These are phyloP conservation scores for Auriculariales sp. DNA, from an alignment of 768 basidiomycete genomes.

Conservation along the genomic window DNA sequence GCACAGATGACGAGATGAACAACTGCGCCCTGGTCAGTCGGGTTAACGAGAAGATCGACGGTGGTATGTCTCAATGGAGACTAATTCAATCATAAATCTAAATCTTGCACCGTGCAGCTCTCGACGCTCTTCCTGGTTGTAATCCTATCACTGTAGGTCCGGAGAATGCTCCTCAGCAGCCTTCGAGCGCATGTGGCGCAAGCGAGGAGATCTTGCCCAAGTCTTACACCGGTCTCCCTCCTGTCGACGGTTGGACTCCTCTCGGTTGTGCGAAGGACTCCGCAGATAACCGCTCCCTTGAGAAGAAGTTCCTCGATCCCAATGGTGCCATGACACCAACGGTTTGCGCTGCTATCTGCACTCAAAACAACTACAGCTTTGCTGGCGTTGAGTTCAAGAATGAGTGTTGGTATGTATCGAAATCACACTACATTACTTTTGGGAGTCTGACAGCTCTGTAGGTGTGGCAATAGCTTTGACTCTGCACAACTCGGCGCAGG, in stretches of 20 bases:
- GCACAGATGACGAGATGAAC: background rate
- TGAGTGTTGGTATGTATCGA: slow-evolving; percentile 15
- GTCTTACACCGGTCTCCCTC: background rate
- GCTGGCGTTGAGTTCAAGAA: slow-evolving; percentile 15
- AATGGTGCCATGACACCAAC: background rate
- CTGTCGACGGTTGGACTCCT: background rate
- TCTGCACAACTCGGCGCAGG: background rate
- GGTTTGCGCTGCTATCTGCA: background rate
- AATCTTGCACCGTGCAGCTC: background rate
- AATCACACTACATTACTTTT: too few species aligned
- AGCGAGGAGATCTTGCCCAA: background rate
- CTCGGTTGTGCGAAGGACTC: background rate
- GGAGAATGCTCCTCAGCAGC: background rate
- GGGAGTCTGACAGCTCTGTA: too few species aligned
- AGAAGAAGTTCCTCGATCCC: background rate
- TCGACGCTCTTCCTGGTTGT: slow-evolving; percentile 10
- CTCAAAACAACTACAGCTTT: slow-evolving; percentile 10
- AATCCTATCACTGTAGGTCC: slow-evolving; percentile 9
- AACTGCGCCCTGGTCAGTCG: slow-evolving; percentile 8
- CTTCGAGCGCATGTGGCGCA: background rate
- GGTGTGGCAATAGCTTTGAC: background rate
- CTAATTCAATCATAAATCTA: background rate
- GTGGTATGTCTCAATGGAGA: background rate
- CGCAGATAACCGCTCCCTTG: background rate
- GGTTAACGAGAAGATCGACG: slow-evolving; percentile 10